Evolutionary conservation across 208 protist species (phyloP).

Genomic region (Acanthamoeba sp.): DNA sequence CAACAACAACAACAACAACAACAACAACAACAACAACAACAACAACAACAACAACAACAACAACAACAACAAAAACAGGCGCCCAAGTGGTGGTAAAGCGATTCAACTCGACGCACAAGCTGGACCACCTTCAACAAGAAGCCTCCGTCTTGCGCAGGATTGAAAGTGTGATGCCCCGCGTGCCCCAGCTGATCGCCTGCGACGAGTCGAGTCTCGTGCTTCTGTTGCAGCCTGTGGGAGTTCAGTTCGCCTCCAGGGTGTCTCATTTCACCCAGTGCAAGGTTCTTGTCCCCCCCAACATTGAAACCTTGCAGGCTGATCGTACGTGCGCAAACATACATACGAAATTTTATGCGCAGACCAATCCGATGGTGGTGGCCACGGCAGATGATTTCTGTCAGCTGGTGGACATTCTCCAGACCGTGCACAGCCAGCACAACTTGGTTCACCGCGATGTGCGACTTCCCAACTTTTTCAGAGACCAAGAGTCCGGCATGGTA

Average conservation of each 20-base stretch:
- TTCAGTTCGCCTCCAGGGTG: conserved; percentile 11
- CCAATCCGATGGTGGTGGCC: neutral
- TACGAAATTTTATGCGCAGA: neutral
- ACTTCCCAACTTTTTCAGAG: neutral
- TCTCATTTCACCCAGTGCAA: too few relatives aligned
- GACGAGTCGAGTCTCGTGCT: neutral
- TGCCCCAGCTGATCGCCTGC: neutral
- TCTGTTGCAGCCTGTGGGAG: neutral
- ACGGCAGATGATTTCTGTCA: conserved; percentile 61
- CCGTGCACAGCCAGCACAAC: neutral
- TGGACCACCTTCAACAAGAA: conserved; percentile 1
- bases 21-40: too few relatives aligned
- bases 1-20: too few relatives aligned
- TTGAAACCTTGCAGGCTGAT: too few relatives aligned
- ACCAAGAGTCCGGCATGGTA: neutral
- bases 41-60: too few relatives aligned
- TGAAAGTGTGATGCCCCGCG: neutral
- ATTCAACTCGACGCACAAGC: neutral
- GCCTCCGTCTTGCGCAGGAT: neutral
- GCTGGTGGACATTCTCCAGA: conserved; percentile 38
- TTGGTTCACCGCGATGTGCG: conserved; percentile 43
- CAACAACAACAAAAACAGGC: neutral
- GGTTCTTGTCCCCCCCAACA: too few relatives aligned
- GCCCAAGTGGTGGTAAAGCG: neutral
- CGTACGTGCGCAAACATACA: too few relatives aligned